These are phyloP conservation scores for Aspergillus phoenicis DNA, from an alignment of 2,329 filamentous ascomycete species.

Conservation along the genomic window DNA sequence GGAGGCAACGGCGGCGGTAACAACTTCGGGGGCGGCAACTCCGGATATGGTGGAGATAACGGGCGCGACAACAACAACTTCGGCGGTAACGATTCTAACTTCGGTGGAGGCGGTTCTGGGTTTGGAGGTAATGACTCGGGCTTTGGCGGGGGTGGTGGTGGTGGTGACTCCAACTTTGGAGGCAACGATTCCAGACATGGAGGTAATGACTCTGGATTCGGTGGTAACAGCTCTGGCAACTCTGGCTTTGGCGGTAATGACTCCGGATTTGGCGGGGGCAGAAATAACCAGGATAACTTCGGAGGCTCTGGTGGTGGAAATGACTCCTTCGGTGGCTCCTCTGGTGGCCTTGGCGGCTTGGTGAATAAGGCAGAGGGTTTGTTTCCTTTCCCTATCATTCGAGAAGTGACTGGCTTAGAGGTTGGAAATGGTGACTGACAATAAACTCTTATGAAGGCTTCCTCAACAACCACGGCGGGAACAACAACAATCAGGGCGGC, in stretches of 20 bases:
- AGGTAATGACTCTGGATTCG: background rate
- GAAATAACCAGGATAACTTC: background rate
- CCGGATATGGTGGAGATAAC: background rate
- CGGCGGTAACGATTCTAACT: background rate
- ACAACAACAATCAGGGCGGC: background rate
- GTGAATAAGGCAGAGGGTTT: background rate
- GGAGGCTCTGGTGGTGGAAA: background rate
- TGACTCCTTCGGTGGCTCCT: background rate
- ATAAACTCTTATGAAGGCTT: background rate
- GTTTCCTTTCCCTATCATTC: background rate
- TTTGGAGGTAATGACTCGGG: background rate
- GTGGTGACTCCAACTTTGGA: background rate
- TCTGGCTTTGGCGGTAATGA: background rate
- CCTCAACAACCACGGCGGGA: background rate
- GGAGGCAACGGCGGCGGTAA: background rate
- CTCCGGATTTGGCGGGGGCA: background rate
- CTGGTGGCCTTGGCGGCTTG: background rate
- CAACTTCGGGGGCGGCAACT: background rate
- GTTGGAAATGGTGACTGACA: background rate
- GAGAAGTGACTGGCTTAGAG: background rate
- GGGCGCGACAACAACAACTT: background rate
- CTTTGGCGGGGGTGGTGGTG: background rate
- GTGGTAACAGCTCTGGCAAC: background rate
- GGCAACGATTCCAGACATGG: background rate
- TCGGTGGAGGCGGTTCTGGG: background rate